Conservation (phyloP, 176 grass and related monocot genomes). For the Aegilops speltoides region DNA sequence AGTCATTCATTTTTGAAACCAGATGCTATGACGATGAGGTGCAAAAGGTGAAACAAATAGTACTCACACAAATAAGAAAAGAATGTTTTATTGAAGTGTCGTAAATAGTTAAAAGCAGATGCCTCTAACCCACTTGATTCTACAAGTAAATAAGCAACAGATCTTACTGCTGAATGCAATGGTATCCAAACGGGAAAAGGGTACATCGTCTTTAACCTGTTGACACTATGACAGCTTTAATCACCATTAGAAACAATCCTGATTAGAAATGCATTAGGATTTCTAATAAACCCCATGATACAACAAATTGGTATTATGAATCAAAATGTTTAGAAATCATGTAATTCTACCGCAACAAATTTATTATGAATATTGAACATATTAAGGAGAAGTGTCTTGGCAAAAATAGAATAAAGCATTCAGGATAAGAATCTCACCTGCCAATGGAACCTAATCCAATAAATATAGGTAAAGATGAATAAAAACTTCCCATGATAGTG, state of each 20-base stretch:
- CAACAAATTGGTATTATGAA: conserved; percentile 22
- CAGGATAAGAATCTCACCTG: conserved; percentile 53
- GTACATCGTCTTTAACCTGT: conserved; percentile 24
- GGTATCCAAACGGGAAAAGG: conserved; percentile 73
- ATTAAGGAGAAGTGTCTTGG: too few relatives aligned
- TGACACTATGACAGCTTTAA: conserved; percentile 58
- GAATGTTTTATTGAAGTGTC: conserved; percentile 19
- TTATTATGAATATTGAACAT: too few relatives aligned
- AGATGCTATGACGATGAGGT: background rate
- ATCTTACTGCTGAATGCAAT: conserved; percentile 65
- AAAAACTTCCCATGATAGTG: conserved; percentile 37
- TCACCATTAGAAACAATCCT: conserved; percentile 6
- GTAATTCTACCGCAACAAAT: background rate
- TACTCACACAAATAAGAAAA: conserved; percentile 79
- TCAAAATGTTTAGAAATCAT: background rate
- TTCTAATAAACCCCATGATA: conserved; percentile 94
- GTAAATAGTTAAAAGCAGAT: background rate
- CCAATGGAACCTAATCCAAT: conserved; percentile 88
- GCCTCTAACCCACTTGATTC: conserved; percentile 7
- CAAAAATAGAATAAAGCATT: too few relatives aligned
- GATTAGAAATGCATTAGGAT: conserved; percentile 67
- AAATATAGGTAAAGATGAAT: conserved; percentile 66
- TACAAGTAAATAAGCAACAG: conserved; percentile 41
- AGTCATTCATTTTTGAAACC: conserved; percentile 7
- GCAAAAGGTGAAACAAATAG: background rate